Evolutionary conservation across 2,329 filamentous ascomycete species (phyloP), one percentile per base, ranked within the genome.

Genomic region (Penicillium sclerotiorum): DNA sequence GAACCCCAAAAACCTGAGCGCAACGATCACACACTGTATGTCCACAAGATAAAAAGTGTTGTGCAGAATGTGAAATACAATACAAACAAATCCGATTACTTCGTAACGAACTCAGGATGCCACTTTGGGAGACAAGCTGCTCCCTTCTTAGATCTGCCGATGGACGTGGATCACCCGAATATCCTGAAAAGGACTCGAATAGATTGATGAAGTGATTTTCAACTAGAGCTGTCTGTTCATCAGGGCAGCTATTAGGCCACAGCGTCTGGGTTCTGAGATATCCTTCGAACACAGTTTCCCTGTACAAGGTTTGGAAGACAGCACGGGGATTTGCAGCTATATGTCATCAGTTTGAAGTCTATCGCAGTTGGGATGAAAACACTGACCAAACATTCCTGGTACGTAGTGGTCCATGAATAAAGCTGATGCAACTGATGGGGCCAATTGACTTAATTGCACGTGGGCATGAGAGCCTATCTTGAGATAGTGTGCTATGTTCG

Each of bases 401-500:
- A 59, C 20, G 56, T 65, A 65, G 28, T 61, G 42, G 37, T 65
- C 56, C 39, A 64, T 59, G 1, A 61, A 45, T 5, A 61, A 32
- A 1, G 55, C 52, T 1, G 51, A 59, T 8, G 45, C 40, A 18
- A 57, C 57, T 20, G 37, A 54, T n/a, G 42, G 27, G 9, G 50
- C 47, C 1, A 59, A 44, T 18, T 23, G 18, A 1, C 42, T 17
- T 20, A 47, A 36, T 1, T 23, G 9, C 13, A 52, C 42, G 22
- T 47, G 20, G n/a, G 35, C 39, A 21, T 8, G 12, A 18, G 41
- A 20, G 8, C 54, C 40, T n/a, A 44, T 48, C 30, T 53, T 15
- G 13, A 56, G 25, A 42, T 57, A 60, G 28, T 57, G n/a, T 5
- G 32, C 39, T 4, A 60, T 36, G 40, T 55, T 13, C 12, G 36